Percentiles rank a stretch among this genome's conserved stretches.
These are phyloP conservation scores for Trametes cingulata DNA, from an alignment of 768 basidiomycete genomes.

Conservation along the genomic window DNA sequence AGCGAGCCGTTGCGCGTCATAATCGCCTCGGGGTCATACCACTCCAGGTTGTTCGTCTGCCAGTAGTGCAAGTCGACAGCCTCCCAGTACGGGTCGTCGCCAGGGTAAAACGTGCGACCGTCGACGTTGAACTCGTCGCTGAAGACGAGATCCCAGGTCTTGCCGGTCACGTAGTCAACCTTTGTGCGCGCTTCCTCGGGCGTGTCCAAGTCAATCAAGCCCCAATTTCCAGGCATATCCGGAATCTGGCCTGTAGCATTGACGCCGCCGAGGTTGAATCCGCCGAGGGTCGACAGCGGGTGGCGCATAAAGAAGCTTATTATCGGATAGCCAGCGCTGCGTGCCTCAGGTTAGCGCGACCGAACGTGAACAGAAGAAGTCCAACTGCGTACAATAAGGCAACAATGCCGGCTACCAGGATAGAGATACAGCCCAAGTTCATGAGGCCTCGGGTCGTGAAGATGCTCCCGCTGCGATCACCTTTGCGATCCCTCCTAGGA, in stretches of 20 bases:
- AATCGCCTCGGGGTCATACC: conserved; percentile 80
- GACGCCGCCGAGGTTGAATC: conserved; percentile 45
- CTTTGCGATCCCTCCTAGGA: conserved; percentile 26
- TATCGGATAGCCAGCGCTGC: conserved; percentile 45
- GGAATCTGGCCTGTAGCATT: conserved; percentile 52
- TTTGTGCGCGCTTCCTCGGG: conserved; percentile 57
- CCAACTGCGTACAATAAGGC: conserved; percentile 37
- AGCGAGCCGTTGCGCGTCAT: conserved; percentile 44
- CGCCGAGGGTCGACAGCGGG: conserved; percentile 37
- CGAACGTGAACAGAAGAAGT: not conserved
- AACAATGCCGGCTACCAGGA: conserved; percentile 51
- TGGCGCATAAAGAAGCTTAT: conserved; percentile 37
- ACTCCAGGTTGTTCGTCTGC: conserved; percentile 60
- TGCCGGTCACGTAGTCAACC: conserved; percentile 61
- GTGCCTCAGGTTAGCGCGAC: not conserved
- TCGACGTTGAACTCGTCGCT: conserved; percentile 88
- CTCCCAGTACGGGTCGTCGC: conserved; percentile 61
- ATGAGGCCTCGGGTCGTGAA: conserved; percentile 61
- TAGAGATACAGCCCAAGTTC: conserved; percentile 68
- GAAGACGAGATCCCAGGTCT: conserved; percentile 70
- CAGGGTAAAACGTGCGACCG: conserved; percentile 81
- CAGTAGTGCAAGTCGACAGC: conserved; percentile 47
- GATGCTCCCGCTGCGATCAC: conserved; percentile 42
- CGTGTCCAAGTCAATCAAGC: conserved; percentile 61
- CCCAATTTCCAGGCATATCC: conserved; percentile 60